phyloP scores from a whole-genome alignment of 2,329 filamentous ascomycete genomes.

The Pezicula rhizophila region DNA sequence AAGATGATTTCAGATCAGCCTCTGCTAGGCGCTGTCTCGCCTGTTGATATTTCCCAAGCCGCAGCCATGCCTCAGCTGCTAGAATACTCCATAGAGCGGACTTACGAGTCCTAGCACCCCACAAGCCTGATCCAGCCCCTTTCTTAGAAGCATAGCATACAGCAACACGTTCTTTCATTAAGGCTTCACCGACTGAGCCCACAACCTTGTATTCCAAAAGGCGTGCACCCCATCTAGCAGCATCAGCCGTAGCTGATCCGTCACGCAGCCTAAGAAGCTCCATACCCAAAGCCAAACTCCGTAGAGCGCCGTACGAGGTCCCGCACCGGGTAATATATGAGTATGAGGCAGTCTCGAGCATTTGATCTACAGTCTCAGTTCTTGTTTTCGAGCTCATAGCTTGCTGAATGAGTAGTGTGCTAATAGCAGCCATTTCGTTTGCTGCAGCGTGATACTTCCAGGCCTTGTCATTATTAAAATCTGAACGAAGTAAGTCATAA shows the following conservation, averaged over 20 bases:
- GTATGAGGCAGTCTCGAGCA: slow-evolving; percentile 86
- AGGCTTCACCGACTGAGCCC: slow-evolving; percentile 69
- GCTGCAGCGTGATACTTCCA: slow-evolving; percentile 93
- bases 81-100: slow-evolving; percentile 84
- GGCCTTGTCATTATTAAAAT: slow-evolving; percentile 92
- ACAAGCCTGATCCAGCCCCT: slow-evolving; percentile 57
- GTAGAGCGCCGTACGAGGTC: slow-evolving; percentile 71
- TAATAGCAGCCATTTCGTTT: slow-evolving; percentile 90
- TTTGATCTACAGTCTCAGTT: slow-evolving; percentile 74
- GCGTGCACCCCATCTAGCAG: slow-evolving; percentile 75
- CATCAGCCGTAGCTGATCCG: slow-evolving; percentile 75
- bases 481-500: slow-evolving; percentile 81
- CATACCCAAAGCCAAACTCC: slow-evolving; percentile 68
- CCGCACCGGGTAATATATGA: slow-evolving; percentile 85
- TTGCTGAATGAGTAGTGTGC: slow-evolving; percentile 71
- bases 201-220: slow-evolving; percentile 74
- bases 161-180: slow-evolving; percentile 81
- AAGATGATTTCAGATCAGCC: slow-evolving; percentile 51
- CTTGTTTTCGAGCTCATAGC: slow-evolving; percentile 68
- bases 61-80: slow-evolving; percentile 77
- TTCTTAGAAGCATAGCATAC: slow-evolving; percentile 74
- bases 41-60: slow-evolving; percentile 68
- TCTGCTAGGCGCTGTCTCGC: slow-evolving; percentile 72
- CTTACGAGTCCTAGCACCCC: slow-evolving; percentile 73
- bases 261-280: slow-evolving; percentile 80